Evolutionary conservation across 805 yeast genomes (phyloP).

Genomic region (Yarrowia phangngaensis): DNA sequence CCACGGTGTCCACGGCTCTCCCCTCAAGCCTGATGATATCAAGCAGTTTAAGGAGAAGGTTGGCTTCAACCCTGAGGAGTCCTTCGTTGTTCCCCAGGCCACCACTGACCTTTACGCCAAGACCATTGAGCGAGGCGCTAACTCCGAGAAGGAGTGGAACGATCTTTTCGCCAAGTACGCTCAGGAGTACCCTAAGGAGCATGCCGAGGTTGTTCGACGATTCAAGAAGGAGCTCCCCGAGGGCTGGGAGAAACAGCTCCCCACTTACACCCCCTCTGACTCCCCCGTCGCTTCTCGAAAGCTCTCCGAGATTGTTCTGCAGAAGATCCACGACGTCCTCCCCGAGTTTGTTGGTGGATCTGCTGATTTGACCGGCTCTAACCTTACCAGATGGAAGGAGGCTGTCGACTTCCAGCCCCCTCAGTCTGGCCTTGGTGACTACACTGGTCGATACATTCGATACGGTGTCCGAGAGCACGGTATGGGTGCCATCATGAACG

Average conservation of each 20-base stretch:
- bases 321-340: conserved; percentile 35
- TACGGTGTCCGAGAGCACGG: conserved; percentile 99
- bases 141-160: conserved; percentile 35
- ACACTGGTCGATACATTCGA: conserved; percentile 67
- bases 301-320: conserved; percentile 38
- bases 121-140: conserved; percentile 34
- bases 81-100: conserved; percentile 34
- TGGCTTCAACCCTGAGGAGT: conserved; percentile 29
- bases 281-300: conserved; percentile 43
- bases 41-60: conserved; percentile 28
- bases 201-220: conserved; percentile 35
- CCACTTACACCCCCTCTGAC: conserved; percentile 74
- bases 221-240: conserved; percentile 50
- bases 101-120: conserved; percentile 39
- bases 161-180: conserved; percentile 32
- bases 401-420: conserved; percentile 61
- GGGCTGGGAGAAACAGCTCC: conserved; percentile 74
- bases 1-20: conserved; percentile 42
- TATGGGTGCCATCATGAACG: conserved; percentile 97
- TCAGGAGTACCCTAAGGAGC: conserved; percentile 37
- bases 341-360: conserved; percentile 40
- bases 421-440: conserved; percentile 41
- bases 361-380: conserved; percentile 41
- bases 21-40: conserved; percentile 39
- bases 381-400: conserved; percentile 36